Percentiles rank a stretch among this genome's conserved stretches.
These are phyloP conservation scores for Rhododendron kiyosumense DNA, from an alignment of 148 eudicot species.

Conservation along the genomic window DNA sequence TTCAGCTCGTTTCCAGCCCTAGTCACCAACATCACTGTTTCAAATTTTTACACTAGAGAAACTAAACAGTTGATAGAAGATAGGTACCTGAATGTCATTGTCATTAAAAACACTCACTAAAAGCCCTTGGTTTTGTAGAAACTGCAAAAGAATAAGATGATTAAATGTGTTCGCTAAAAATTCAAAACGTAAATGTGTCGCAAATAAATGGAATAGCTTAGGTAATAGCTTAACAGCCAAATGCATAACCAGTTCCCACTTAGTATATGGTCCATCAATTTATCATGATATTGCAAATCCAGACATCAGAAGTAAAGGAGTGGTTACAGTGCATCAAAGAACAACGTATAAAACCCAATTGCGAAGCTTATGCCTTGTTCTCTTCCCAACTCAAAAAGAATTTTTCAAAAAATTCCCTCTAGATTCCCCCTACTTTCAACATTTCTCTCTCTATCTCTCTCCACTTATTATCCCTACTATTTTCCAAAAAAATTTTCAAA, in stretches of 20 bases:
- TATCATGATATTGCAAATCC: neutral
- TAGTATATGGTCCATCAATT: neutral
- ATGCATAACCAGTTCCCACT: neutral
- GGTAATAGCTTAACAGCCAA: neutral
- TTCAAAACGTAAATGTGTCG: neutral
- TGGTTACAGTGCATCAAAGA: neutral
- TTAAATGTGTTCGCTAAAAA: neutral
- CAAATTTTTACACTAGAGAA: neutral
- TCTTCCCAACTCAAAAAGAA: no score
- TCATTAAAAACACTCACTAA: constrained; percentile 53
- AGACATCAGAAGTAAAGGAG: neutral
- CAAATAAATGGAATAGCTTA: neutral
- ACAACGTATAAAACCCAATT: neutral
- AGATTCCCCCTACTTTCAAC: no score
- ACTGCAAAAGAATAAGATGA: constrained; percentile 34
- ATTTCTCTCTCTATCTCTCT: no score
- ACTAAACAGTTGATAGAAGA: neutral
- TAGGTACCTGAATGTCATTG: constrained; percentile 55
- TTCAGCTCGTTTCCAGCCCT: neutral
- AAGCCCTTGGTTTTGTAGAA: constrained; percentile 63
- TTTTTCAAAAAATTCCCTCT: no score
- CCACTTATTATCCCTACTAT: no score
- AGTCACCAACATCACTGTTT: neutral
- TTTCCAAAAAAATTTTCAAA: no score
- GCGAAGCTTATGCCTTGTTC: no score